Conservation (phyloP, 768 basidiomycete species). For the Paxillus involutus region DNA sequence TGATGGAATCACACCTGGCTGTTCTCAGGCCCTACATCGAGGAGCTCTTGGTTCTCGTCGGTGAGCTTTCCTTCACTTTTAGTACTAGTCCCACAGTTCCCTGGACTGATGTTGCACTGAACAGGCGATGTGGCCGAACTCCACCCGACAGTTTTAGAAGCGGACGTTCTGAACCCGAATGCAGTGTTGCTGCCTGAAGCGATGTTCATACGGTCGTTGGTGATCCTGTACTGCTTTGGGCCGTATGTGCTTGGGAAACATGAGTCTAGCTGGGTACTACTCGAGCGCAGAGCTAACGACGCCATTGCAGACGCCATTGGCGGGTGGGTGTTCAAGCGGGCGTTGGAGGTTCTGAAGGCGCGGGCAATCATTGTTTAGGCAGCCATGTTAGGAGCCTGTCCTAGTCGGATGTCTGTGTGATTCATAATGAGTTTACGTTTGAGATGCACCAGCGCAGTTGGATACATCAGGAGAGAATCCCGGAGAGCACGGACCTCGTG, state of each 20-base stretch:
- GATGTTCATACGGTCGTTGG: slow-evolving; percentile 7
- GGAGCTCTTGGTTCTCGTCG: slow-evolving; percentile 6
- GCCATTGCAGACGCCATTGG: slow-evolving; percentile 10
- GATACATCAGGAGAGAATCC: too few species aligned
- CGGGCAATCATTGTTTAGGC: background rate
- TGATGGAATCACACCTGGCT: background rate
- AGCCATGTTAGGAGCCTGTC: too few species aligned
- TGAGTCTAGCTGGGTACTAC: background rate
- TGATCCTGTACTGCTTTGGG: slow-evolving; percentile 11
- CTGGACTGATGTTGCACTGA: background rate
- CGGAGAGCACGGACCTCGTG: too few species aligned
- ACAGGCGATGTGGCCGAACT: slow-evolving; percentile 15
- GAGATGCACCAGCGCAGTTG: too few species aligned
- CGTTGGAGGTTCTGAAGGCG: background rate
- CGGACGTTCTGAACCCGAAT: slow-evolving; percentile 7
- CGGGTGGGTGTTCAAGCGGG: slow-evolving; percentile 8
- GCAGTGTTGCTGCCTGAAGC: slow-evolving; percentile 8
- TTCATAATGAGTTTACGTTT: too few species aligned
- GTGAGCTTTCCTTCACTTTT: background rate
- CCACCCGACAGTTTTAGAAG: slow-evolving; percentile 10
- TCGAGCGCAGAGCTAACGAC: background rate
- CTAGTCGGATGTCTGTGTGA: too few species aligned
- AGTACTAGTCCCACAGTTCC: background rate
- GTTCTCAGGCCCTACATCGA: background rate
- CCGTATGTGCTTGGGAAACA: slow-evolving; percentile 14